Evolutionary conservation across 345 rosid species (phyloP), one percentile per base, ranked within the genome.

Genomic region (Lumnitzera littorea): DNA sequence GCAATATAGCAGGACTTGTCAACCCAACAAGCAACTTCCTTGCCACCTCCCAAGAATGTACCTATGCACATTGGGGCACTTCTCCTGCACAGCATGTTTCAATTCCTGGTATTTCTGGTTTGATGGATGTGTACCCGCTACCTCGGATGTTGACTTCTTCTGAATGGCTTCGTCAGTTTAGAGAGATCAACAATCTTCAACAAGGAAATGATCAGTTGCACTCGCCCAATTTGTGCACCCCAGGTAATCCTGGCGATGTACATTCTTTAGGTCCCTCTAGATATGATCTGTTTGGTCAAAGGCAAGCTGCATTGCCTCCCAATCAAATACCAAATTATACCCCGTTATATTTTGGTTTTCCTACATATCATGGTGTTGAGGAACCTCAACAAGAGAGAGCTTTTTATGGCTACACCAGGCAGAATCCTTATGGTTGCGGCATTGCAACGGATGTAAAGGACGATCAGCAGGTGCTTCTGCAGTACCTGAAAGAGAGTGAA

Each of bases 111-210:
- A 50, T 68, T 50, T 72, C 84, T 4, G 70, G 74, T 53, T 66
- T 75, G 57, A 64, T 57, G 25, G 80, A 80, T 54, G 78, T 74
- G 54, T 85, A 72, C 58, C 75, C 82, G 0, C 85, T 79, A 31
- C 52, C 67, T 56, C 63, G 63, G n/a, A 78, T 82, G 56, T 62
- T 94, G 77, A 76, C 81, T 60, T 89, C 97, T 62, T 85, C 99
- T 0, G 97, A 89, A 74, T 94, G 99, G 99, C 95, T 94, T 61
- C 88, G 91, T 11, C 85, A 86, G 41, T 94, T 87, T 70, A 84
- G 99, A 75, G 91, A 84, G 69, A 86, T 73, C 55, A 79, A 72
- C 29, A 84, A 76, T 70, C 80, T 73, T 69, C 81, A 79, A 52
- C 71, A 67, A 15, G 63, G 60, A 24, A 52, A 48, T 15, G n/a